phyloP scores from a whole-genome alignment of 257 asterid species.

The Solanum medicagineum region DNA sequence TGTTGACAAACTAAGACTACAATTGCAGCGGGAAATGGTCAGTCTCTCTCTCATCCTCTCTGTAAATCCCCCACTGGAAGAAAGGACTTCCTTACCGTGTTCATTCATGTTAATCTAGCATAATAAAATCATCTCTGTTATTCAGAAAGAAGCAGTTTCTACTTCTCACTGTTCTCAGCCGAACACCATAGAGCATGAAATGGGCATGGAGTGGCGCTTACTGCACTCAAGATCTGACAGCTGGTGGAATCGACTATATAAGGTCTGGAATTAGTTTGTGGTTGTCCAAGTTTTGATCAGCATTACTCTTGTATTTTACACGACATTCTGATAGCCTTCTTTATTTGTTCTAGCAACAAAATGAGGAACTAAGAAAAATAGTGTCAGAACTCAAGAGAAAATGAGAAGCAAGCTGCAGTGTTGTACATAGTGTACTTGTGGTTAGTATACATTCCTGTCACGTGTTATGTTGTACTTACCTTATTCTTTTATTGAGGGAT shows the following conservation, averaged over 20 bases:
- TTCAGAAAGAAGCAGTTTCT: slow-evolving; percentile 69
- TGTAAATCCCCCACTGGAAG: background rate
- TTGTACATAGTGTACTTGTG: background rate
- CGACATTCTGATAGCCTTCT: background rate
- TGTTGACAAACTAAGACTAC: slow-evolving; percentile 40
- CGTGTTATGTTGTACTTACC: background rate
- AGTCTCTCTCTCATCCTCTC: slow-evolving; percentile 8
- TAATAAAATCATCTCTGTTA: background rate
- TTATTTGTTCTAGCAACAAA: slow-evolving; percentile 29
- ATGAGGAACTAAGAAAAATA: slow-evolving; percentile 15
- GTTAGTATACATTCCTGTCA: slow-evolving; percentile 4
- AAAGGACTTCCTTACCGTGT: background rate
- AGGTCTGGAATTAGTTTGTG: slow-evolving; percentile 29
- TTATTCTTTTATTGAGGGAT: background rate
- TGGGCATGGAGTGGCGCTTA: slow-evolving; percentile 75
- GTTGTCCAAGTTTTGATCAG: background rate
- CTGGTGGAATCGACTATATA: slow-evolving; percentile 50
- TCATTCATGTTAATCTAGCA: background rate
- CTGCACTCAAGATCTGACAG: slow-evolving; percentile 40
- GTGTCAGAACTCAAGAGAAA: slow-evolving; percentile 17
- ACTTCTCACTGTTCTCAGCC: slow-evolving; percentile 82
- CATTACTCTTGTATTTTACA: background rate
- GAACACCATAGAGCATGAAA: slow-evolving; percentile 72
- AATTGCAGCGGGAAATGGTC: slow-evolving; percentile 46
- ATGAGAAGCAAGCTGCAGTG: slow-evolving; percentile 10